Base-by-base conservation (phyloP, 2,329 filamentous ascomycete species). In the Alternaria rosae region DNA sequence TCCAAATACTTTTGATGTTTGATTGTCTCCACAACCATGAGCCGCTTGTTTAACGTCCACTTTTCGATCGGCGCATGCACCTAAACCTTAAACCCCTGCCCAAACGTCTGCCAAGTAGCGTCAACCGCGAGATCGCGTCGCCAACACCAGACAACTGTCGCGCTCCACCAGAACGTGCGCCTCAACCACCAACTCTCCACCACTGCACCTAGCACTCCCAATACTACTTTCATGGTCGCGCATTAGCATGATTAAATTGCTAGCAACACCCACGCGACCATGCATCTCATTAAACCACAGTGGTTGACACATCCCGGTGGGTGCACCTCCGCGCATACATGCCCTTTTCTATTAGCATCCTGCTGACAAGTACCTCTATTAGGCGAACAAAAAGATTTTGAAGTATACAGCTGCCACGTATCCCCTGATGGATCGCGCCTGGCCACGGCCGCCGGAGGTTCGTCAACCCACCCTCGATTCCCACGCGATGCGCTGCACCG, bases 321-420 rank as follows among this genome's bases (percentile, higher is more conserved):
- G 82, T 79, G 60, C 69, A 70, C 64, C 64, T 59, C 56, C 21
- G 59, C 60, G 45, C 62, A 68, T 45, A 15, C 56, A 63, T 55
- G 55, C 30, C 61, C 50, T 53, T n/a, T 42, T 23, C 8, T 15
- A 26, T 35, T n/a, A 47, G 21, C 20, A 43, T 35, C 17, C 41
- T 56, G 44, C 70, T 73, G 52, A 76, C 67, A 53, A 26, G 41
- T 56, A n/a, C 56, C 53, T 59, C 57, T 54, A 58, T 53, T 73
- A 92, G 91, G 94, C 78, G 95, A 99, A 84, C 92, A 97, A 79
- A 98, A 97, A 78, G 94, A 98, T 79, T 97, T 96, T 77, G 95
- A 99, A 82, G 94, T 98, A 69, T 99, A 98, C 84, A 97, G 93
- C 82, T 98, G 94, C 80, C 92, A 98, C 85, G 89, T 99, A 68